Conservation (phyloP, 441 rosid species). For the Eutrema salsugineum region DNA sequence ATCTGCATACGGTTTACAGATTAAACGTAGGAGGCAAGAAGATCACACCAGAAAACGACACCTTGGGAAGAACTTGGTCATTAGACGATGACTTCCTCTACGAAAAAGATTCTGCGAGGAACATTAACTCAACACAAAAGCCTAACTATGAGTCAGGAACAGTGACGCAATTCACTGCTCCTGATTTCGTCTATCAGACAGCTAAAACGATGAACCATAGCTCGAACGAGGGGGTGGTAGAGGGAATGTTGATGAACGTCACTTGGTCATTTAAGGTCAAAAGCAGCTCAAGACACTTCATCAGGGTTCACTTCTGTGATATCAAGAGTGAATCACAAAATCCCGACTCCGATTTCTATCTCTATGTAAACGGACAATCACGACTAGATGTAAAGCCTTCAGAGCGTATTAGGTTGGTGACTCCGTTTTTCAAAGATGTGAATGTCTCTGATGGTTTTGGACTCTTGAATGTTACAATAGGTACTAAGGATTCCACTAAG, state of each 20-base stretch:
- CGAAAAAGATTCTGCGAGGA: neutral
- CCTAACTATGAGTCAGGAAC: constrained; percentile 10
- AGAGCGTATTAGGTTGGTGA: fast-evolving
- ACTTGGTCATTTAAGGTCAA: constrained; percentile 23
- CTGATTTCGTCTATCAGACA: constrained; percentile 23
- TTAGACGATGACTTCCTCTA: constrained; percentile 16
- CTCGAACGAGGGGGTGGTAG: neutral
- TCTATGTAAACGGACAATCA: neutral
- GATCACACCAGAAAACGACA: constrained; percentile 6
- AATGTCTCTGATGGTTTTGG: constrained; percentile 20
- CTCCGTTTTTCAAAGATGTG: too few species aligned
- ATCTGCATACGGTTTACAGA: constrained; percentile 18
- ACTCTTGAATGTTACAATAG: neutral
- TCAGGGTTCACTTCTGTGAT: constrained; percentile 21
- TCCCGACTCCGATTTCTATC: constrained; percentile 7
- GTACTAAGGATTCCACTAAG: neutral
- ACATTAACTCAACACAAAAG: neutral
- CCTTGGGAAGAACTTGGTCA: constrained; percentile 22
- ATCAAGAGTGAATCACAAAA: neutral
- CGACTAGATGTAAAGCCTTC: constrained; percentile 2
- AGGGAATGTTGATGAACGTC: neutral
- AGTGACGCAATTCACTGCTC: constrained; percentile 2
- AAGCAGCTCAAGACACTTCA: neutral
- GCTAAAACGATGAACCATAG: neutral
- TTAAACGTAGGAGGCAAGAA: constrained; percentile 21